Percentiles rank a stretch among this genome's conserved stretches.
These are phyloP conservation scores for Stenocarpella maydis DNA, from an alignment of 2,329 filamentous ascomycete species.

Conservation along the genomic window DNA sequence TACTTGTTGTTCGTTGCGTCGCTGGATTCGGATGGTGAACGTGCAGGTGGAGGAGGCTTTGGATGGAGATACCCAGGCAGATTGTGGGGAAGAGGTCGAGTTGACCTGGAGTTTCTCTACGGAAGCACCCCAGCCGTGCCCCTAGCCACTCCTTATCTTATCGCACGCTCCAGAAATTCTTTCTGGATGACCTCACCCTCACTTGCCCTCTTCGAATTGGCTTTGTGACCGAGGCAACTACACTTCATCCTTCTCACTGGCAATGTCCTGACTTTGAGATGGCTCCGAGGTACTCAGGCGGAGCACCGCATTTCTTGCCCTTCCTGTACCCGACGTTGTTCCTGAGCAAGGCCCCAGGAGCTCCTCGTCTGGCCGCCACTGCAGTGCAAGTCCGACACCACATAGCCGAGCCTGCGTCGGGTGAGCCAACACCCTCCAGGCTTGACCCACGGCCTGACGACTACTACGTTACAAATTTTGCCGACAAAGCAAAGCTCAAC, in stretches of 20 bases:
- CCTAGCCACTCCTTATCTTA: constrained; percentile 33
- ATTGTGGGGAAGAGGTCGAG: neutral
- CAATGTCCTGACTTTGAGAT: constrained; percentile 43
- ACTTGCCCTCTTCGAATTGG: neutral
- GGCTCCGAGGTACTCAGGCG: constrained; percentile 51
- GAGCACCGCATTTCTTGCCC: constrained; percentile 50
- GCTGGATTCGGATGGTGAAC: neutral
- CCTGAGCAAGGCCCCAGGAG: constrained; percentile 37
- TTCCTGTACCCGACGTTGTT: constrained; percentile 62
- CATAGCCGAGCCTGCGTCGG: constrained; percentile 39
- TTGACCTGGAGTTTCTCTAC: neutral
- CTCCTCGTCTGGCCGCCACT: constrained; percentile 42
- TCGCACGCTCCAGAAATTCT: constrained; percentile 30
- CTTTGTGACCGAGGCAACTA: neutral
- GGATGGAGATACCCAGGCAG: neutral
- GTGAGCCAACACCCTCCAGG: constrained; percentile 57
- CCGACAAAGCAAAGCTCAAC: constrained; percentile 82
- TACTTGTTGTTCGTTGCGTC: neutral
- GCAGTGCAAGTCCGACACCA: constrained; percentile 40
- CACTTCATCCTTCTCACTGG: constrained; percentile 18
- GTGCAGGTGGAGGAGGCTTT: neutral
- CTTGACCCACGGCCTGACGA: constrained; percentile 86
- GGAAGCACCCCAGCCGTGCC: constrained; percentile 5
- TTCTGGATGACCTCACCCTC: constrained; percentile 5
- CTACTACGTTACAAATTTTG: constrained; percentile 83